These are phyloP conservation scores for Apiospora marii DNA, from an alignment of 2,329 filamentous ascomycete genomes.

Conservation along the genomic window DNA sequence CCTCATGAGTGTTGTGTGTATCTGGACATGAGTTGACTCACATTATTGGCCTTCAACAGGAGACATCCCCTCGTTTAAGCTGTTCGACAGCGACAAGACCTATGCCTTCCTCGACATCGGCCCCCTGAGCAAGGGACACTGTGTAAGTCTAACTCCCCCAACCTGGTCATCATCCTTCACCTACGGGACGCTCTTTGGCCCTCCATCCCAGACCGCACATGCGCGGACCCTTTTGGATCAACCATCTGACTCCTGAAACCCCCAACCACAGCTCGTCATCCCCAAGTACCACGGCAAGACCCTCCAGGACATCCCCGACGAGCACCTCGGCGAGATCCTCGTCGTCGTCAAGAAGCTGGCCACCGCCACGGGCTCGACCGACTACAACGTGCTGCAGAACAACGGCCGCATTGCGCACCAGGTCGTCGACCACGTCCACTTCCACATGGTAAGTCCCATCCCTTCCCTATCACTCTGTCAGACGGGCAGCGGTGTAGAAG, in stretches of 20 bases:
- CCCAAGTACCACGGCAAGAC: constrained; percentile 95
- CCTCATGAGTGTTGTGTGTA: neutral
- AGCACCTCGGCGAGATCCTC: constrained; percentile 82
- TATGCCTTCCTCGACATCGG: constrained; percentile 97
- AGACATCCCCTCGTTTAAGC: constrained; percentile 95
- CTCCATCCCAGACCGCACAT: neutral
- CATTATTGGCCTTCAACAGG: constrained; percentile 61
- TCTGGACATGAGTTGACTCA: neutral
- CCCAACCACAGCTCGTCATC: constrained; percentile 78
- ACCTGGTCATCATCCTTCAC: neutral
- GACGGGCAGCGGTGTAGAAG: neutral
- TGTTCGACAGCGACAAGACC: constrained; percentile 93
- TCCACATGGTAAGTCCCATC: constrained; percentile 77
- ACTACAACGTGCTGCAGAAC: constrained; percentile 97
- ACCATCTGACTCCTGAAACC: constrained; percentile 8
- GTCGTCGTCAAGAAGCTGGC: constrained; percentile 89
- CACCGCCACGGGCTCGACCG: constrained; percentile 73
- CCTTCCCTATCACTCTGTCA: neutral
- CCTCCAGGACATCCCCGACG: constrained; percentile 91
- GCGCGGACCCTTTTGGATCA: neutral
- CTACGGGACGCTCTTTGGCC: too few species aligned
- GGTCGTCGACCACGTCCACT: constrained; percentile 90
- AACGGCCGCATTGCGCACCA: constrained; percentile 94
- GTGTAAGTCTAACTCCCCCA: constrained; percentile 64
- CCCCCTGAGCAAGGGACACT: constrained; percentile 86